phyloP scores from a whole-genome alignment of 352 stramenopile species.

The Phytophthora boehmeriae region DNA sequence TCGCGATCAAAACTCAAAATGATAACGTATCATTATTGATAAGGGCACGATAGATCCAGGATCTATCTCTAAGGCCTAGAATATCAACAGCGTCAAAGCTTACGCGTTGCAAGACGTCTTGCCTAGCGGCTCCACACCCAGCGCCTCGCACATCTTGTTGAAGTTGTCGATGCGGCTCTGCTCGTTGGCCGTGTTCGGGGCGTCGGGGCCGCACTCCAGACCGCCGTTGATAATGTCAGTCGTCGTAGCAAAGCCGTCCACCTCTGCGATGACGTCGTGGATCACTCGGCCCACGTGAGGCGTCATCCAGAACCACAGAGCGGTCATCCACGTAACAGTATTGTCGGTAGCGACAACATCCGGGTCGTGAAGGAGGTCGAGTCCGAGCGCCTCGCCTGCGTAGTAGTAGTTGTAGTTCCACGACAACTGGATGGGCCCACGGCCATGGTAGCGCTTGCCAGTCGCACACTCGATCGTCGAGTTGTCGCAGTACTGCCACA shows the following conservation, averaged over 20 bases:
- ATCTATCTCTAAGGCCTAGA: no score
- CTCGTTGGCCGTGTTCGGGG: constrained; percentile 43
- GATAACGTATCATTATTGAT: no score
- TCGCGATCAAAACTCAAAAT: no score
- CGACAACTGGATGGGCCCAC: constrained; percentile 54
- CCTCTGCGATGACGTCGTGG: constrained; percentile 43
- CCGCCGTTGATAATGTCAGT: constrained; percentile 59
- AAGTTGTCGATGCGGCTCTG: constrained; percentile 42
- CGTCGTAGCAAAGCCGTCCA: constrained; percentile 44
- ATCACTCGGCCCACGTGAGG: constrained; percentile 46
- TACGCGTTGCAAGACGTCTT: constrained; percentile 47
- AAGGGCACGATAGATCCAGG: no score
- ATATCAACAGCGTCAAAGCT: no score
- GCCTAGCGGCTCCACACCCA: constrained; percentile 37
- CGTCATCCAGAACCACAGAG: constrained; percentile 64
- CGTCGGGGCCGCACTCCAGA: constrained; percentile 45
- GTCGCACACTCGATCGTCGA: constrained; percentile 34
- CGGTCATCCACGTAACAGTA: constrained; percentile 48
- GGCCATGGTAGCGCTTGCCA: constrained; percentile 53
- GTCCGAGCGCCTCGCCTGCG: constrained; percentile 35
- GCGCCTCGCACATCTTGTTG: constrained; percentile 30
- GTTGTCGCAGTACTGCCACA: constrained; percentile 54
- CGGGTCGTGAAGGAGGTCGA: constrained; percentile 47
- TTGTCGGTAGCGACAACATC: constrained; percentile 45
- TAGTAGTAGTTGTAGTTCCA: constrained; percentile 69